These are phyloP conservation scores for Pyrenophora seminiperda DNA, from an alignment of 2,329 filamentous ascomycete species.

Conservation along the genomic window DNA sequence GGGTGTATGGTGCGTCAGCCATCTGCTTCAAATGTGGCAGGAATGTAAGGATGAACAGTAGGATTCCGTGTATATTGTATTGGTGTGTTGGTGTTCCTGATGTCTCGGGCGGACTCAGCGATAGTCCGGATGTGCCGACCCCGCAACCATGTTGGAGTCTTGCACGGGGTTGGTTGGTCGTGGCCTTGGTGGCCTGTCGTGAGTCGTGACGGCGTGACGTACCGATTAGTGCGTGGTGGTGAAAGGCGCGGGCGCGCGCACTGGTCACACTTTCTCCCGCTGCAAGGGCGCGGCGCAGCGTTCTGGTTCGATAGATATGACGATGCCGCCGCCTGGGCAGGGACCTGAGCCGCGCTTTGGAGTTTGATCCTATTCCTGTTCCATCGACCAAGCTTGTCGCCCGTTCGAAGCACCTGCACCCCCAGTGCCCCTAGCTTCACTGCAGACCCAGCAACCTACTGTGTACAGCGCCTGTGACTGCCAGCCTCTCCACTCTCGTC, in stretches of 20 bases:
- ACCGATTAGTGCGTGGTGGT: neutral
- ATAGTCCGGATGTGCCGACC: too few species aligned
- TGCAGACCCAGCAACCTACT: neutral
- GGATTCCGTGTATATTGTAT: too few species aligned
- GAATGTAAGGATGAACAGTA: neutral
- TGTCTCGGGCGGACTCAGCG: too few species aligned
- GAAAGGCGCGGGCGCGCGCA: neutral
- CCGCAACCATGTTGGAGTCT: too few species aligned
- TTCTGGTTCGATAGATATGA: constrained; percentile 5
- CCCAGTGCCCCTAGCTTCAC: neutral
- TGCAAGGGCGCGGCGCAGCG: constrained; percentile 11
- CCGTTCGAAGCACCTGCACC: neutral
- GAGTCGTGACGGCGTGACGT: neutral
- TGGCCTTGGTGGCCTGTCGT: too few species aligned
- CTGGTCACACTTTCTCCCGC: constrained; percentile 8
- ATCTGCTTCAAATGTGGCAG: neutral
- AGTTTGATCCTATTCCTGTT: constrained; percentile 1
- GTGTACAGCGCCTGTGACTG: neutral
- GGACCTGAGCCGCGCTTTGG: constrained; percentile 4
- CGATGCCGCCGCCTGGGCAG: constrained; percentile 11
- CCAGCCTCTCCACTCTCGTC: neutral
- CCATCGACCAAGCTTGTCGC: constrained; percentile 5
- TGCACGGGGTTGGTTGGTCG: too few species aligned
- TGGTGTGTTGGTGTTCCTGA: neutral
- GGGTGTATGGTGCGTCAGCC: constrained; percentile 29